A percentile compares a stretch with the other conserved stretches of the same genome.
Conservation (phyloP, 73 alveolate genomes). For the Paramecium sonneborni region DNA sequence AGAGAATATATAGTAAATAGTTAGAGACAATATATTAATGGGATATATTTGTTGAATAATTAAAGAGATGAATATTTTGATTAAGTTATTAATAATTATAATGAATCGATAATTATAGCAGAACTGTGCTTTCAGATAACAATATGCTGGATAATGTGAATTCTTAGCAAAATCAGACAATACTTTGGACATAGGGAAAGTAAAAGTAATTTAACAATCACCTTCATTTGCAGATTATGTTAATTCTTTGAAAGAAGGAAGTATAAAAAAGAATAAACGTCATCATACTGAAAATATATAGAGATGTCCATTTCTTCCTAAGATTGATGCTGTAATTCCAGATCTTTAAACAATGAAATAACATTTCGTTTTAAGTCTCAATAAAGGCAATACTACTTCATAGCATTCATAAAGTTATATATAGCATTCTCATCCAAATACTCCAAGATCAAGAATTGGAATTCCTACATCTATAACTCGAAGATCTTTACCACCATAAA, state of each 20-base stretch:
- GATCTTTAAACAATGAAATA: background rate
- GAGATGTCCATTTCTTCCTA: background rate
- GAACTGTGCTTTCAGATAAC: background rate
- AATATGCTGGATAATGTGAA: background rate
- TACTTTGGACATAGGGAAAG: background rate
- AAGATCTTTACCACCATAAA: slow-evolving; percentile 1
- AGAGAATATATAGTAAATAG: too few species aligned
- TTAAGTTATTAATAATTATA: background rate
- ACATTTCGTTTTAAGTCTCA: background rate
- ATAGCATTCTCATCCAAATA: background rate
- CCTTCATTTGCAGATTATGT: slow-evolving; percentile 18
- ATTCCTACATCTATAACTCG: background rate
- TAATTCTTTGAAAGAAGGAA: background rate
- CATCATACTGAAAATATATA: background rate
- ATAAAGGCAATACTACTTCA: background rate
- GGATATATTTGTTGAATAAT: background rate
- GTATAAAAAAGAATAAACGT: background rate
- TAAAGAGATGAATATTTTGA: background rate
- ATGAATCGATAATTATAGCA: slow-evolving; percentile 1
- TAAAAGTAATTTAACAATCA: background rate
- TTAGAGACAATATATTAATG: too few species aligned
- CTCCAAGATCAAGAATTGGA: background rate
- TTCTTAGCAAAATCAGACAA: background rate
- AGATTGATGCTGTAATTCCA: background rate
- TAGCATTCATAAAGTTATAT: background rate